phyloP scores from a whole-genome alignment of 768 basidiomycete genomes.

The Hydnomerulius pinastri region DNA sequence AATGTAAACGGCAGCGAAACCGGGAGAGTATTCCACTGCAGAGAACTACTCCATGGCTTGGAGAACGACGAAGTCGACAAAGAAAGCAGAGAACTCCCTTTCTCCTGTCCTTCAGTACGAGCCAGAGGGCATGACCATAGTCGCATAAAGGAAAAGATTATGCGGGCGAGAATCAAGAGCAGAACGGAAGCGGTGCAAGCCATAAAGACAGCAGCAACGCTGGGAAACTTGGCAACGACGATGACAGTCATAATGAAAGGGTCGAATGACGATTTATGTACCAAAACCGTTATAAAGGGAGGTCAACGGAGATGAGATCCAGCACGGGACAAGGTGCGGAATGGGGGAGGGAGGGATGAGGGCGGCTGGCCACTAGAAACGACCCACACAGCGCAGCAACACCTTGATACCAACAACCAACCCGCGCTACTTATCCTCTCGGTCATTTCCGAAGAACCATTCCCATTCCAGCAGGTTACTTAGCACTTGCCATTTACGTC shows the following conservation, averaged over 20 bases:
- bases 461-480: background rate
- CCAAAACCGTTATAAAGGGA: slow-evolving; percentile 19
- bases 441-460: slow-evolving; percentile 22
- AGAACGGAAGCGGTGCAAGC: slow-evolving; percentile 28
- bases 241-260: slow-evolving; percentile 31
- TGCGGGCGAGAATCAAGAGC: slow-evolving; percentile 32
- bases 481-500: slow-evolving; percentile 14
- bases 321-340: slow-evolving; percentile 9
- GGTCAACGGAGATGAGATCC: slow-evolving; percentile 27
- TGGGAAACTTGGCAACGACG: slow-evolving; percentile 30
- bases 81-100: slow-evolving; percentile 7
- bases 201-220: slow-evolving; percentile 33
- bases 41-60: slow-evolving; percentile 18
- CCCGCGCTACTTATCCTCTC: slow-evolving; percentile 24
- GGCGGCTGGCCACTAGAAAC: slow-evolving; percentile 12
- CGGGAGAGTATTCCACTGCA: slow-evolving; percentile 30
- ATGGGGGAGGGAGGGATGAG: slow-evolving; percentile 8
- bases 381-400: slow-evolving; percentile 21
- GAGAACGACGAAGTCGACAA: background rate
- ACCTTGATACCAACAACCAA: background rate
- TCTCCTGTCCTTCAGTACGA: slow-evolving; percentile 15
- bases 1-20: slow-evolving; percentile 29
- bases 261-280: background rate
- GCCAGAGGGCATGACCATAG: slow-evolving; percentile 25
- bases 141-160: slow-evolving; percentile 28